These are phyloP conservation scores for Herpetospermum pedunculosum DNA, from an alignment of 306 rosid species.

Conservation along the genomic window DNA sequence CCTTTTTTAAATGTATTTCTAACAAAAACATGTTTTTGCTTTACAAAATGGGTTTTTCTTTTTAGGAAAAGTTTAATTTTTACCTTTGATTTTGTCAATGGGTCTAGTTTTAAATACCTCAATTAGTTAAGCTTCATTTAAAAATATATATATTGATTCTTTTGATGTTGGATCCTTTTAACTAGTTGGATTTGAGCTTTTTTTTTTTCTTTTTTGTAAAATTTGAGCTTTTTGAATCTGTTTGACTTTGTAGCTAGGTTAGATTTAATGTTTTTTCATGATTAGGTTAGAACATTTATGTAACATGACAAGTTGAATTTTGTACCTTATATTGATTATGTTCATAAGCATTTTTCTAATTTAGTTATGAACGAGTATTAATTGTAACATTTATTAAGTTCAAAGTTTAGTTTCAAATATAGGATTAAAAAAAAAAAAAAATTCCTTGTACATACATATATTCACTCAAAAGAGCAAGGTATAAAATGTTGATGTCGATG, in stretches of 20 bases:
- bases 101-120: neutral
- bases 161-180: neutral
- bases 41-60: neutral
- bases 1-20: neutral
- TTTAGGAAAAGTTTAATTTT: neutral
- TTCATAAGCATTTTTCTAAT: no score
- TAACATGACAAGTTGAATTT: no score
- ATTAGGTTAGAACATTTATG: no score
- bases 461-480: no score
- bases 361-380: neutral
- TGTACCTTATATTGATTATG: no score
- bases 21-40: neutral
- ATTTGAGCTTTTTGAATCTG: neutral
- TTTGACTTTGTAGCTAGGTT: neutral
- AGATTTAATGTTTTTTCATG: no score
- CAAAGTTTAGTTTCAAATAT: neutral
- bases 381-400: neutral
- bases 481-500: no score
- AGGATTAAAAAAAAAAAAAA: no score
- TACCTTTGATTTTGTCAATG: neutral
- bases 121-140: neutral
- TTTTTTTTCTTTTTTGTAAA: neutral
- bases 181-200: neutral
- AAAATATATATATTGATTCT: neutral
- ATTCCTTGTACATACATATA: no score